These are phyloP conservation scores for Astrephomene gubernaculifera DNA, from an alignment of 139 green algal genomes.

Conservation along the genomic window DNA sequence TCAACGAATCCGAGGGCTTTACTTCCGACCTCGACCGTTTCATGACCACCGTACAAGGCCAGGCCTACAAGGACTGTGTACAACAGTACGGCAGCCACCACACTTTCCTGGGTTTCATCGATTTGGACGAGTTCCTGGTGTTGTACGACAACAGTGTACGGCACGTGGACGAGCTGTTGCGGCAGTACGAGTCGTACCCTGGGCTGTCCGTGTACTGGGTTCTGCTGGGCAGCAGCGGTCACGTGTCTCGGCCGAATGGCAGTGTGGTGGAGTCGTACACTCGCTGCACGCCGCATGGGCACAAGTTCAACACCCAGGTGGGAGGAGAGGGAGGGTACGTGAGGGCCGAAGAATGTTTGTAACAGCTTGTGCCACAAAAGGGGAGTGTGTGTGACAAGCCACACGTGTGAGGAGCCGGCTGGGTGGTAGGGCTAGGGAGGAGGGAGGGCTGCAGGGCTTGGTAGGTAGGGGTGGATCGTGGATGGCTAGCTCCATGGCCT, in stretches of 20 bases:
- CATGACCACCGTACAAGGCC: conserved; percentile 49
- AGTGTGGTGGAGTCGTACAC: conserved; percentile 36
- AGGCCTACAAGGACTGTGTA: conserved; percentile 53
- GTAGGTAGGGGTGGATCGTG: no score
- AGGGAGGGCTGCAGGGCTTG: no score
- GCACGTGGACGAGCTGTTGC: conserved; percentile 48
- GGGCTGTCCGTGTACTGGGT: conserved; percentile 56
- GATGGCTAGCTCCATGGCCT: no score
- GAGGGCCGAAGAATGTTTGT: no score
- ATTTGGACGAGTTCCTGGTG: conserved; percentile 59
- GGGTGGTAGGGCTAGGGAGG: no score
- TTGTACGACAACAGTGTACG: conserved; percentile 13
- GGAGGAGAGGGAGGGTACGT: not conserved
- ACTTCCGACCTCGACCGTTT: conserved; percentile 44
- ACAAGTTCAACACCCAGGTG: conserved; percentile 53
- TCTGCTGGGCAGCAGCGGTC: conserved; percentile 46
- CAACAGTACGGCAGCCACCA: conserved; percentile 11
- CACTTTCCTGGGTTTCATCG: conserved; percentile 59
- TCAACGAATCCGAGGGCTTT: conserved; percentile 49
- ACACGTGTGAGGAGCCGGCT: no score
- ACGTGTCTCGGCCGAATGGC: conserved; percentile 1
- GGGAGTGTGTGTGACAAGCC: no score
- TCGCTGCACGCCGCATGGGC: conserved; percentile 37
- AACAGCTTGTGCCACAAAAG: no score
- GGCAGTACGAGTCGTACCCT: conserved; percentile 37